Evolutionary conservation across 2,329 filamentous ascomycete genomes (phyloP).

Genomic region (Zymoseptoria brevis): DNA sequence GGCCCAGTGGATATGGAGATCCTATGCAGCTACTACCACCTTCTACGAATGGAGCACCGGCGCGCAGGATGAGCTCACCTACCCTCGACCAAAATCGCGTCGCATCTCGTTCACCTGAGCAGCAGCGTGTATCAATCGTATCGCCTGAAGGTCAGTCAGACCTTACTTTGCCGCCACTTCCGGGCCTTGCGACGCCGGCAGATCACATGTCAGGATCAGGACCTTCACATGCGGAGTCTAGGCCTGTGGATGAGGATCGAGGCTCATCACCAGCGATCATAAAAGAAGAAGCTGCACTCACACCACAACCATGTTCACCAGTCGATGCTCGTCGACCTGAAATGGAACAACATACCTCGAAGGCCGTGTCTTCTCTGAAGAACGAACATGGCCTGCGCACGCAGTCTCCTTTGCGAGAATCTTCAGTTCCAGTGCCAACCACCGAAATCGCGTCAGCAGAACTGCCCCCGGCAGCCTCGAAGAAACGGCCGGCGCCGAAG

Average conservation of each 20-base stretch:
- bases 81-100: slow-evolving; percentile 43
- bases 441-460: slow-evolving; percentile 30
- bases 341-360: slow-evolving; percentile 34
- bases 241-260: slow-evolving; percentile 4
- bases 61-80: slow-evolving; percentile 34
- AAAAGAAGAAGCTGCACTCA: slow-evolving; percentile 35
- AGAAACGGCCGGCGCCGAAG: slow-evolving; percentile 40
- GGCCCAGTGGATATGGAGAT: slow-evolving; percentile 29
- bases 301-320: slow-evolving; percentile 32
- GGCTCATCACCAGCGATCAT: slow-evolving; percentile 29
- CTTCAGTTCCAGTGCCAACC: slow-evolving; percentile 33
- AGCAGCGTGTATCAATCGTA: slow-evolving; percentile 31
- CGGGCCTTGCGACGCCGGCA: slow-evolving; percentile 21
- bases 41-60: slow-evolving; percentile 17
- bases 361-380: slow-evolving; percentile 39
- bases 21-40: slow-evolving; percentile 36
- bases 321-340: slow-evolving; percentile 17
- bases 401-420: slow-evolving; percentile 32
- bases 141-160: slow-evolving; percentile 23
- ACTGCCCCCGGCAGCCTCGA: slow-evolving; percentile 22
- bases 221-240: slow-evolving; percentile 17
- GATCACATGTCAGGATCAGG: slow-evolving; percentile 9
- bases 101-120: slow-evolving; percentile 38
- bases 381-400: slow-evolving; percentile 37
- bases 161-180: slow-evolving; percentile 37